phyloP scores from a whole-genome alignment of 75 land plant species.

The Picea sitchensis region DNA sequence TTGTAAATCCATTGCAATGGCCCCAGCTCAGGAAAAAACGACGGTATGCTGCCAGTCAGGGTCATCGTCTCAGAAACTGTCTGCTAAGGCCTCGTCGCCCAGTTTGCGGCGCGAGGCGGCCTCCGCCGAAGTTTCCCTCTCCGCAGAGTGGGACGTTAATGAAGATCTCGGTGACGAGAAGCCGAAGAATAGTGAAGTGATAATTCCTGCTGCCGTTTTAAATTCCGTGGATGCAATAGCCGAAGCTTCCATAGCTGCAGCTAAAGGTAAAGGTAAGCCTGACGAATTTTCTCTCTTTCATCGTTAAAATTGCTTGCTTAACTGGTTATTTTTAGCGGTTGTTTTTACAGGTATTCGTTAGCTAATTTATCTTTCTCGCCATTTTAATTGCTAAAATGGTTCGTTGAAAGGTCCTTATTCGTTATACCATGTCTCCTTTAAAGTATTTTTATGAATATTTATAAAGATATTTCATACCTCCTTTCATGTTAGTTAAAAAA shows the following conservation, averaged over 20 bases:
- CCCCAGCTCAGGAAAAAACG: constrained; percentile 82
- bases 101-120: constrained; percentile 19
- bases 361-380: too few relatives aligned
- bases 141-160: constrained; percentile 8
- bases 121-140: constrained; percentile 15
- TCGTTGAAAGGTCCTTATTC: too few relatives aligned
- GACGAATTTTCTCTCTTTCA: background rate
- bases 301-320: too few relatives aligned
- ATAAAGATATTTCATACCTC: background rate
- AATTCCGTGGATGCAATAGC: constrained; percentile 15
- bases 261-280: constrained; percentile 44
- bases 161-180: constrained; percentile 6
- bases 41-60: constrained; percentile 34
- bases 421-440: too few relatives aligned
- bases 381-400: too few relatives aligned
- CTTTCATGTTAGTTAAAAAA: background rate
- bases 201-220: constrained; percentile 20
- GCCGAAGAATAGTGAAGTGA: background rate
- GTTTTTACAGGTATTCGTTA: too few relatives aligned
- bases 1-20: constrained; percentile 83
- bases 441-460: too few relatives aligned
- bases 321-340: background rate
- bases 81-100: background rate
- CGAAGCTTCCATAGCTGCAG: constrained; percentile 30
- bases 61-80: background rate